Evolutionary conservation across 306 rosid species (phyloP), one percentile per base, ranked within the genome.

Genomic region (Ochetophila trinervis): DNA sequence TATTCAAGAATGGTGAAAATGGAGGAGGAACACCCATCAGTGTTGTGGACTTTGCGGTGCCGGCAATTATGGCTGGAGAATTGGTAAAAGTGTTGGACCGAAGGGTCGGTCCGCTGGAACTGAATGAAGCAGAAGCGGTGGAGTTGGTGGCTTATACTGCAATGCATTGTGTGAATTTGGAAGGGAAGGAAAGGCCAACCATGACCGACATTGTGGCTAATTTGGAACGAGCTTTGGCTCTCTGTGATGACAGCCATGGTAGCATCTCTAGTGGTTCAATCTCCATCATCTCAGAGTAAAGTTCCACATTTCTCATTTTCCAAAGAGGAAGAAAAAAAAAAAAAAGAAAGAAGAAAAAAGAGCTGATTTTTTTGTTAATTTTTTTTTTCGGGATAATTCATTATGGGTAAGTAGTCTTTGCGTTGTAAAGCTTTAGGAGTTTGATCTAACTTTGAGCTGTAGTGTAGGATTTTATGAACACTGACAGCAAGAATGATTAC

Each of bases 181-280:
- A 89, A 80, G 98, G 98, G 73, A 89, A 85, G 71, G 98, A 89
- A 45, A 86, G 98, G 64, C 98, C 96, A 49, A 84, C 91, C 3
- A 92, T 92, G 84, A 79, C 86, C 3, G 98, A 92, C 77, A 85
- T 92, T 84, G 98, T 87, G 2, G 66, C 81, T 17, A 89, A 87
- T 84, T 84, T 92, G 84, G 96, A 89, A 36, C 49, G 89, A 15
- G 96, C 98, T 32, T 79, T 80, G 62, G 34, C 65, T 60, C 78
- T 82, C 23, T 87, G 90, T 67, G 98, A 87, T 49, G 70, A 66
- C 23, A 78, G 83, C 73, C 79, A 71, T 61, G 96, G 83, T 30
- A 88, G 81, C 79, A 74, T 74, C 73, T 88, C 97, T 2, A 85
- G 95, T 17, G 89, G 88, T 45, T 61, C 73, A 70, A 63, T 85